phyloP scores from a whole-genome alignment of 2,329 filamentous ascomycete genomes.

The Trichoderma sp. region DNA sequence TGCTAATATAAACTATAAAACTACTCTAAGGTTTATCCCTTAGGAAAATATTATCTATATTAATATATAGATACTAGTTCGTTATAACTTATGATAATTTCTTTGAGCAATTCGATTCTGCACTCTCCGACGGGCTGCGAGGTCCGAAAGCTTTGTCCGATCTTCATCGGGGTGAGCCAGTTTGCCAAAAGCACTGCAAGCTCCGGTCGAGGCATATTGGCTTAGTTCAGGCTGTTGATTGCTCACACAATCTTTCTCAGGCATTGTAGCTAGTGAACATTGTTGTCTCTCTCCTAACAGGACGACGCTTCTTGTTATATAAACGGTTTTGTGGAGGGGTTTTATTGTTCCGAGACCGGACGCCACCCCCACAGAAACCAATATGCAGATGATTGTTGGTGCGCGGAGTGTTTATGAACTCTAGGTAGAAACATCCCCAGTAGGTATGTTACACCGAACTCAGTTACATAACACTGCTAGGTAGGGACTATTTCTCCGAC shows the following conservation, averaged over 20 bases:
- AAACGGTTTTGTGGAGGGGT: background rate
- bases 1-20: too few species aligned
- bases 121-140: background rate
- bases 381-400: background rate
- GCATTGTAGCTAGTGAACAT: background rate
- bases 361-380: background rate
- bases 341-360: background rate
- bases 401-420: too few species aligned
- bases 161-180: background rate
- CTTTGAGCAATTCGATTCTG: background rate
- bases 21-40: too few species aligned
- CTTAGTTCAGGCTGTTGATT: background rate
- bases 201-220: background rate
- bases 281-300: background rate
- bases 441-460: too few species aligned
- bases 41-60: too few species aligned
- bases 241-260: background rate
- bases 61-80: too few species aligned
- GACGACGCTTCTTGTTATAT: background rate
- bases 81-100: too few species aligned
- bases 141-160: background rate
- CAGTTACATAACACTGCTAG: background rate
- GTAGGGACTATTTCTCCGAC: background rate
- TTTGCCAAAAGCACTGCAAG: background rate
- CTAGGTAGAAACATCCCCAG: too few species aligned